These are phyloP conservation scores for Ajuga reptans DNA, from an alignment of 305 asterid genomes.

Conservation along the genomic window DNA sequence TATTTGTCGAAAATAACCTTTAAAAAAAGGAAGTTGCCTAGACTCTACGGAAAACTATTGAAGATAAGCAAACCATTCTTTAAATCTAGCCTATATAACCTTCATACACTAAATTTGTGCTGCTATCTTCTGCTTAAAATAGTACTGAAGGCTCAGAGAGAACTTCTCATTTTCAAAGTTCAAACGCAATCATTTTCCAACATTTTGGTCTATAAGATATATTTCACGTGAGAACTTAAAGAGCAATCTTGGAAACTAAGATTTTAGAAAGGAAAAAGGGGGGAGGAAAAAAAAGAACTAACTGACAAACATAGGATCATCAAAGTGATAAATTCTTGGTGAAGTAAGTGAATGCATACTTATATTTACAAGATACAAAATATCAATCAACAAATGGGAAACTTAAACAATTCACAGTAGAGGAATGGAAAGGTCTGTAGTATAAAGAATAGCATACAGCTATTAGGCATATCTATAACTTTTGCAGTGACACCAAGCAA, in stretches of 20 bases:
- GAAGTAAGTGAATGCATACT: background rate
- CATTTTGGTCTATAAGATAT: background rate
- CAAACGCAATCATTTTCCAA: slow-evolving; percentile 3
- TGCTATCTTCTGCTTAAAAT: background rate
- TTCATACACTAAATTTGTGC: background rate
- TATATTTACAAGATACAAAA: background rate
- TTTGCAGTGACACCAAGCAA: slow-evolving; percentile 83
- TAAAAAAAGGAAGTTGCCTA: background rate
- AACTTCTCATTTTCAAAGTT: background rate
- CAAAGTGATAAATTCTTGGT: background rate
- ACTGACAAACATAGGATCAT: background rate
- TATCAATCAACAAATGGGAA: background rate
- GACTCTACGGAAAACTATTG: background rate
- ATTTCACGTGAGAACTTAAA: slow-evolving; percentile 1
- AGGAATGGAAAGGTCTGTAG: background rate
- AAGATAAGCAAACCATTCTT: background rate
- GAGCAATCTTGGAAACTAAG: background rate
- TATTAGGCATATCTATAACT: slow-evolving; percentile 79
- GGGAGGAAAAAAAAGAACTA: no score
- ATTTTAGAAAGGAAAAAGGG: no score
- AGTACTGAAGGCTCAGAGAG: background rate
- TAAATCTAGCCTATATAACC: background rate
- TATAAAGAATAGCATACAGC: slow-evolving; percentile 42
- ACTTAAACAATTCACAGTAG: background rate
- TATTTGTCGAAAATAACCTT: background rate